Conservation (phyloP, 176 grass and related monocot species). For the Hordeum marinum region DNA sequence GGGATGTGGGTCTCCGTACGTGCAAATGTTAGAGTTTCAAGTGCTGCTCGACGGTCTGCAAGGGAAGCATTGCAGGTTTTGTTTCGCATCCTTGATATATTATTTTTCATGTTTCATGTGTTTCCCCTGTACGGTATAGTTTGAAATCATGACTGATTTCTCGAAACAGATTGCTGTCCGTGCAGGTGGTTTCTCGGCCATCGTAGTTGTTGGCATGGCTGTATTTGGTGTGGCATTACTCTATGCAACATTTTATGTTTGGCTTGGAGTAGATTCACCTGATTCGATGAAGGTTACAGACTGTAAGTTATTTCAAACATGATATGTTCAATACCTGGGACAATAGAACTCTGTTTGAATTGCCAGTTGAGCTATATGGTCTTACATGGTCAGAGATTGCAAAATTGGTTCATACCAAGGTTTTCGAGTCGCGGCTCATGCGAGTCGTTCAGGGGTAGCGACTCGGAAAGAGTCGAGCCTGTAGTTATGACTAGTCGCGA, state of each 20-base stretch:
- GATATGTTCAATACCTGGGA: slow-evolving; percentile 17
- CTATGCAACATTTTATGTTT: slow-evolving; percentile 95
- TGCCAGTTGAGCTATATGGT: background rate
- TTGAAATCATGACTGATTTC: slow-evolving; percentile 34
- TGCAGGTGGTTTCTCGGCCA: slow-evolving; percentile 95
- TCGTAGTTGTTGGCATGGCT: slow-evolving; percentile 99
- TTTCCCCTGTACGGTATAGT: background rate
- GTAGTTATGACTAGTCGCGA: too few species aligned
- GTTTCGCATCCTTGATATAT: slow-evolving; percentile 17
- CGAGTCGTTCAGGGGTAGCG: too few species aligned
- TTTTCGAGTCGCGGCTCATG: too few species aligned
- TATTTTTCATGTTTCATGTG: slow-evolving; percentile 8
- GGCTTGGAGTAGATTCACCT: slow-evolving; percentile 83
- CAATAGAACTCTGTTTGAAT: background rate
- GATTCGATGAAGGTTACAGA: slow-evolving; percentile 98
- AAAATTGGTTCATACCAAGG: background rate
- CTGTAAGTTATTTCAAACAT: slow-evolving; percentile 53
- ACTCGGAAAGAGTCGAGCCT: too few species aligned
- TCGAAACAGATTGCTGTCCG: slow-evolving; percentile 91
- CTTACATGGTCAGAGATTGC: background rate
- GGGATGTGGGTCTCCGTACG: slow-evolving; percentile 99
- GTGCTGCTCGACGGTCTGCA: slow-evolving; percentile 96
- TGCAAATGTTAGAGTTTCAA: slow-evolving; percentile 99
- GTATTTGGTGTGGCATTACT: slow-evolving; percentile 95
- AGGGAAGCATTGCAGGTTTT: slow-evolving; percentile 98